phyloP scores from a whole-genome alignment of 116 monocot genomes.

The Posidonia oceanica region DNA sequence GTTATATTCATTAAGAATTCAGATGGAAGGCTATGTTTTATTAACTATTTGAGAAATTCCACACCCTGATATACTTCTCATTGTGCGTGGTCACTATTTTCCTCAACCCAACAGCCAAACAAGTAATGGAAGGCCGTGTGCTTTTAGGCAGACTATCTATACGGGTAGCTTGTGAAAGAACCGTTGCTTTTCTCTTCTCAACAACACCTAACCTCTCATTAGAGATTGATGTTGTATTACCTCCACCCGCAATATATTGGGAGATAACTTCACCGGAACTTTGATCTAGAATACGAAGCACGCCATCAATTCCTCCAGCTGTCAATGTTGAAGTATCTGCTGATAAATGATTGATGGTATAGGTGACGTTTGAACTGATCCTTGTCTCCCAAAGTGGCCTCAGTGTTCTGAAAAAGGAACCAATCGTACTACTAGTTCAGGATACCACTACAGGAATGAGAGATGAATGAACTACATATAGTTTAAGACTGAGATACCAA shows the following conservation, averaged over 20 bases:
- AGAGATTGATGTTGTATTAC: background rate
- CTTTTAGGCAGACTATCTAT: conserved; percentile 54
- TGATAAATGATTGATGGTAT: conserved; percentile 41
- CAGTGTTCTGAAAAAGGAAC: conserved; percentile 36
- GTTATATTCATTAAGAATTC: no score
- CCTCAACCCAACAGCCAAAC: conserved; percentile 65
- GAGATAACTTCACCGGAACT: conserved; percentile 59
- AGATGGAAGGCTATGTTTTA: background rate
- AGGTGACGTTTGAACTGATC: conserved; percentile 75
- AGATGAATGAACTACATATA: no score
- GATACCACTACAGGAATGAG: no score
- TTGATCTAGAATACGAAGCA: conserved; percentile 73
- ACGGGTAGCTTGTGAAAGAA: conserved; percentile 11
- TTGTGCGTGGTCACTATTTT: conserved; percentile 78
- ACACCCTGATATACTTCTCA: conserved; percentile 56
- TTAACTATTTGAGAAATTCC: conserved; percentile 37
- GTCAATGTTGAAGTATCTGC: conserved; percentile 51
- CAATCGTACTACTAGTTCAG: background rate
- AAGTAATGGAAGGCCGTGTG: conserved; percentile 53
- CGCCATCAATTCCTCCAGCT: conserved; percentile 73
- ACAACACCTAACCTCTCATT: background rate
- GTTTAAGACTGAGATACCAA: no score
- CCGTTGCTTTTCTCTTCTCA: conserved; percentile 21
- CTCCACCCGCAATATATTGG: conserved; percentile 23
- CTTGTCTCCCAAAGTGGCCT: conserved; percentile 76